These are phyloP conservation scores for Trichophyton benhamiae DNA, from an alignment of 2,329 filamentous ascomycete genomes.

Conservation along the genomic window DNA sequence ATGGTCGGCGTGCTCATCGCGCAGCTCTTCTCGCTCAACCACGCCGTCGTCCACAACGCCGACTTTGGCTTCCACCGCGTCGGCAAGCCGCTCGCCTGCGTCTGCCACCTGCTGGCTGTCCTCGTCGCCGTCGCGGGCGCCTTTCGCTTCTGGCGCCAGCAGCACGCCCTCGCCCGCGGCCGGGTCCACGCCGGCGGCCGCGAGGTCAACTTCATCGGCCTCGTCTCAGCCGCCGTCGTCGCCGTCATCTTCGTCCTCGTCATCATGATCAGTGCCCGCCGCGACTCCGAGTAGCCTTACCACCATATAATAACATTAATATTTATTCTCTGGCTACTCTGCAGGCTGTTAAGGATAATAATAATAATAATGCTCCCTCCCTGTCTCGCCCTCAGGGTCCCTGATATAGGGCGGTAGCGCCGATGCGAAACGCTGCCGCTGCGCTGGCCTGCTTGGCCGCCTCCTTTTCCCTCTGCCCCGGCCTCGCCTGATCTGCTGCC, in stretches of 20 bases:
- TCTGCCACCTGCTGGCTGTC: constrained; percentile 39
- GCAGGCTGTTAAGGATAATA: too few relatives aligned
- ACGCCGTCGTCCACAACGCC: constrained; percentile 30
- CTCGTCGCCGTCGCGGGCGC: constrained; percentile 38
- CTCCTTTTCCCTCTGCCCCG: too few relatives aligned
- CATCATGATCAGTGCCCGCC: constrained; percentile 9
- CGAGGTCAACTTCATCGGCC: constrained; percentile 23
- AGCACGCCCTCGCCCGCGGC: constrained; percentile 39
- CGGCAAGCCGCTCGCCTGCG: constrained; percentile 45
- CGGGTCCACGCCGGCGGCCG: constrained; percentile 28
- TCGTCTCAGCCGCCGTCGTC: constrained; percentile 7
- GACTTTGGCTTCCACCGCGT: constrained; percentile 48
- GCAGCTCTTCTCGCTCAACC: constrained; percentile 54
- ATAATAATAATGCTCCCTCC: too few relatives aligned
- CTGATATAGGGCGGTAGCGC: too few relatives aligned
- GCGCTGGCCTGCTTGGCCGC: too few relatives aligned
- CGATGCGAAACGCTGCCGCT: too few relatives aligned
- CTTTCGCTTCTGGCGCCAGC: constrained; percentile 44
- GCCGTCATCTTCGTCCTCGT: constrained; percentile 11
- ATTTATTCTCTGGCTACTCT: too few relatives aligned
- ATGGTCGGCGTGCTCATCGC: constrained; percentile 54
- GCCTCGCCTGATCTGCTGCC: too few relatives aligned
- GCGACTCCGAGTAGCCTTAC: not conserved
- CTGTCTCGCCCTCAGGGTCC: too few relatives aligned
- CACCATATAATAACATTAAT: too few relatives aligned